Conservation (phyloP, 208 protist species). For the Trichomonas tenax region DNA sequence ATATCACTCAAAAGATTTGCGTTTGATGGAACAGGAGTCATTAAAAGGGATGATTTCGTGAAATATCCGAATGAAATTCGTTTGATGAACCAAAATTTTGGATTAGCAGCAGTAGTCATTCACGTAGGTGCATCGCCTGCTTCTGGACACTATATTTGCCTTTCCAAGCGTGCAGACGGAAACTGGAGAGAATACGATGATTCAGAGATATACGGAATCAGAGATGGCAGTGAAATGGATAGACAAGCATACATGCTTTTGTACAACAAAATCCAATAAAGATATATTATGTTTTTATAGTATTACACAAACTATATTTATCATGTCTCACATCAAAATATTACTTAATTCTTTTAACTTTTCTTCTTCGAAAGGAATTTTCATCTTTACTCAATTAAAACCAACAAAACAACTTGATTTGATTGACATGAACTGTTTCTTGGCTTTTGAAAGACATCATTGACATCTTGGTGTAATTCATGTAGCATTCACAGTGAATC, state of each 20-base stretch:
- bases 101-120: neutral
- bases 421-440: too few species aligned
- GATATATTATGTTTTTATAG: too few species aligned
- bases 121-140: neutral
- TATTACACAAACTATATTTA: too few species aligned
- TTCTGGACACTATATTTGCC: neutral
- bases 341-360: too few species aligned
- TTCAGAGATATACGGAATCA: neutral
- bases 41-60: neutral
- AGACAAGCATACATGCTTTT: neutral
- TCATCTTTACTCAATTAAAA: too few species aligned
- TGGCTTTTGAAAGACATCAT: too few species aligned
- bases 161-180: neutral
- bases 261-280: neutral
- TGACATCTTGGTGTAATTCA: too few species aligned
- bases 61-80: neutral
- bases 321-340: too few species aligned
- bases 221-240: neutral
- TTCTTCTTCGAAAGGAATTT: too few species aligned
- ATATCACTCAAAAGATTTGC: neutral
- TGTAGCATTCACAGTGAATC: too few species aligned
- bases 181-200: neutral
- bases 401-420: too few species aligned
- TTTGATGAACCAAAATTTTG: neutral
- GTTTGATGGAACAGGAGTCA: neutral